These are phyloP conservation scores for Rubia tinctorum DNA, from an alignment of 305 asterid genomes.

Conservation along the genomic window DNA sequence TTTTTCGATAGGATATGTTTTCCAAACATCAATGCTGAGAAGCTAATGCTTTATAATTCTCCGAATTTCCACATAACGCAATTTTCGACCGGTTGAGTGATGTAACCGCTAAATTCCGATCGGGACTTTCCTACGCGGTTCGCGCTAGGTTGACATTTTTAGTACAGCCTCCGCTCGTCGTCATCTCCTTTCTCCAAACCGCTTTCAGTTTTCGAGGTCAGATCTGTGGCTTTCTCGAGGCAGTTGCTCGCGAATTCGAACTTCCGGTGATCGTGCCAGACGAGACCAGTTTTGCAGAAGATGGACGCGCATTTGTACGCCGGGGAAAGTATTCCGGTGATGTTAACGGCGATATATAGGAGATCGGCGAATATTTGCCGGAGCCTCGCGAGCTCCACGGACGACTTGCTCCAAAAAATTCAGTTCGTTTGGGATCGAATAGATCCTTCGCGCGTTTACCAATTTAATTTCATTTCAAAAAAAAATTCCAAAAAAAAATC, in stretches of 20 bases:
- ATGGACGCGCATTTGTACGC: conserved; percentile 66
- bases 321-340: conserved; percentile 76
- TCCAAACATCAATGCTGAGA: conserved; percentile 77
- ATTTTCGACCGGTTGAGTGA: conserved; percentile 75
- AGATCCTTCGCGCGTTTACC: too few species aligned
- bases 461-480: too few species aligned
- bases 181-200: conserved; percentile 36
- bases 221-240: conserved; percentile 90
- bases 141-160: conserved; percentile 72
- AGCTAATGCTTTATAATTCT: conserved; percentile 60
- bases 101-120: conserved; percentile 59
- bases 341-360: conserved; percentile 58
- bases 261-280: conserved; percentile 66
- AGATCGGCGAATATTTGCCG: conserved; percentile 85
- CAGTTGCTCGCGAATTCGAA: conserved; percentile 71
- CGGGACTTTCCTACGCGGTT: conserved; percentile 78
- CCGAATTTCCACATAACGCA: conserved; percentile 59
- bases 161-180: conserved; percentile 64
- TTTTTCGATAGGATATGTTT: conserved; percentile 49
- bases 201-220: conserved; percentile 52
- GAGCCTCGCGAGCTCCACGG: conserved; percentile 75
- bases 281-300: conserved; percentile 74
- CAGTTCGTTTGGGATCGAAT: too few species aligned
- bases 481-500: too few species aligned
- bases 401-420: too few species aligned